Percentiles rank a stretch among this genome's conserved stretches.
Conservation (phyloP, 345 rosid species). For the Gossypium thurberi region DNA sequence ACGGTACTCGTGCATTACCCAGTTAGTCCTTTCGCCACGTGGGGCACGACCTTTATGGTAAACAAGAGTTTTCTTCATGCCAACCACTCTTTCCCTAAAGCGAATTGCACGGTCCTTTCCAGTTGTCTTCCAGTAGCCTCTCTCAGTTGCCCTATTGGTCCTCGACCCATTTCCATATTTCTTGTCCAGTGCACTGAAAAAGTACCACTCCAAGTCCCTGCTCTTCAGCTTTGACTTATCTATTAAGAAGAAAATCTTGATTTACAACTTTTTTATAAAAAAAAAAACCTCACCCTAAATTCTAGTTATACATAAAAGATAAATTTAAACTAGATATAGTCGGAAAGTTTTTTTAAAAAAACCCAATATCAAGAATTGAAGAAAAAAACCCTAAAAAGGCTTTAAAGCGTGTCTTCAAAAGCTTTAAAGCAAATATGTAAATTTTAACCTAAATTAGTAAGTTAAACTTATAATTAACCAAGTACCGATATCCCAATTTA, state of each 20-base stretch:
- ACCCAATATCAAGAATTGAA: neutral
- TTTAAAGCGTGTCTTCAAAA: neutral
- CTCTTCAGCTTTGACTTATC: conserved; percentile 73
- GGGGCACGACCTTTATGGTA: conserved; percentile 90
- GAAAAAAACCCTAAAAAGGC: neutral
- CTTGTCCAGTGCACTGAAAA: conserved; percentile 71
- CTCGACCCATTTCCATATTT: conserved; percentile 80
- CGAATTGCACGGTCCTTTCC: conserved; percentile 76
- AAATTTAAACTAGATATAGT: neutral
- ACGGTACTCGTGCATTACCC: conserved; percentile 99
- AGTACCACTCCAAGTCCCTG: conserved; percentile 96
- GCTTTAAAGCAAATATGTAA: neutral
- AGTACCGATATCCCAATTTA: neutral
- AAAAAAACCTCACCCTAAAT: neutral
- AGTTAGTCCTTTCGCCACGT: conserved; percentile 66
- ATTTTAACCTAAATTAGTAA: neutral
- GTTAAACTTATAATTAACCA: neutral
- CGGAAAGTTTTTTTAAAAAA: neutral
- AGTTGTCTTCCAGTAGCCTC: conserved; percentile 95
- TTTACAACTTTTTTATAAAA: neutral
- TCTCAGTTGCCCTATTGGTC: conserved; percentile 91
- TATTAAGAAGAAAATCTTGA: conserved; percentile 17
- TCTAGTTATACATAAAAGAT: neutral
- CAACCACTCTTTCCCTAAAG: conserved; percentile 40
- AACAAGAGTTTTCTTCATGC: conserved; percentile 98